Evolutionary conservation across 306 rosid genomes (phyloP).

Genomic region (Cucumis cinereus): DNA sequence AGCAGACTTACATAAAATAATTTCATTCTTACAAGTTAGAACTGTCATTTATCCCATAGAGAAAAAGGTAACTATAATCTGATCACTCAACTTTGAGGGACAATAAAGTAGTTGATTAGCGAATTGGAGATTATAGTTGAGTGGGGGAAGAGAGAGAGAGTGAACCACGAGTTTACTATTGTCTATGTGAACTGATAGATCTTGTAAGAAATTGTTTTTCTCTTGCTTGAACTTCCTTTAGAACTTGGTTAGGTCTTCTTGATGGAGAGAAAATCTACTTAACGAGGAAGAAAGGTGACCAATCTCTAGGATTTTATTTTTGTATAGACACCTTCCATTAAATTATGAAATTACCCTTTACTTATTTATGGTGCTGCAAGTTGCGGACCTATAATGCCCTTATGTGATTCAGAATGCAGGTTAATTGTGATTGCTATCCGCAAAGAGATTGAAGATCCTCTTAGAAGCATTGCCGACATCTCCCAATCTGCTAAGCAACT

Average conservation of each 20-base stretch:
- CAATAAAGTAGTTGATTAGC: neutral
- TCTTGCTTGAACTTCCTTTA: too few relatives aligned
- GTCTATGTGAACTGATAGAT: neutral
- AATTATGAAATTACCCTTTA: too few relatives aligned
- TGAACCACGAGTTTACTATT: neutral
- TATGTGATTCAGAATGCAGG: constrained; percentile 40
- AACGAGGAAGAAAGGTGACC: too few relatives aligned
- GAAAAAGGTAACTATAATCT: neutral
- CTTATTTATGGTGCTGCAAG: neutral
- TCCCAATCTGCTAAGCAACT: constrained; percentile 59
- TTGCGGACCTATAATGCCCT: neutral
- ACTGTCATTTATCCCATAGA: neutral
- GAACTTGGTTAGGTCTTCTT: too few relatives aligned
- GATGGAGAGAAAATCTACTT: too few relatives aligned
- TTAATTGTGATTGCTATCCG: constrained; percentile 42
- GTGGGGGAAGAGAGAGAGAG: neutral
- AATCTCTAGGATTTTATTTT: too few relatives aligned
- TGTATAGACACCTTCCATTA: too few relatives aligned
- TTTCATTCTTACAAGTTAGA: neutral
- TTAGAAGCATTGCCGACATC: constrained; percentile 35
- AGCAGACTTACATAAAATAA: neutral
- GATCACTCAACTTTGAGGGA: neutral
- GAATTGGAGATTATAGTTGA: neutral
- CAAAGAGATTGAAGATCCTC: constrained; percentile 44
- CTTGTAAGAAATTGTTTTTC: too few relatives aligned